A percentile compares a stretch with the other conserved stretches of the same genome.
phyloP scores from a whole-genome alignment of 2,329 filamentous ascomycete species.

The Verticillium tricorpus region DNA sequence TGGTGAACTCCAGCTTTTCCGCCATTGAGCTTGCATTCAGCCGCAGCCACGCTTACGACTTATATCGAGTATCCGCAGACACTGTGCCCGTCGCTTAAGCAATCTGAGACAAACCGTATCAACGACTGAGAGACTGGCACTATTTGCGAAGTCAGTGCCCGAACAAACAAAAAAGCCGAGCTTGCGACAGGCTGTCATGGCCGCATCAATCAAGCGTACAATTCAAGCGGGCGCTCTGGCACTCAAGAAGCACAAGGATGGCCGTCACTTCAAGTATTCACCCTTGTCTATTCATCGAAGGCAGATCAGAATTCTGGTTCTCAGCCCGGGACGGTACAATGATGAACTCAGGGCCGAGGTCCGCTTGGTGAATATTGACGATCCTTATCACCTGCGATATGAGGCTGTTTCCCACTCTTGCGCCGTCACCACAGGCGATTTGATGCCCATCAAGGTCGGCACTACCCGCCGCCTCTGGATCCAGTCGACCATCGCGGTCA shows the following conservation, averaged over 20 bases:
- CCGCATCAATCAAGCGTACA: neutral
- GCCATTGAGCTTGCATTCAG: too few species aligned
- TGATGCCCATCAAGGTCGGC: neutral
- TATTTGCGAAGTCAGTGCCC: too few species aligned
- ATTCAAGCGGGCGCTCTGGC: neutral
- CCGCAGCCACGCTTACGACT: too few species aligned
- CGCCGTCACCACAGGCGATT: neutral
- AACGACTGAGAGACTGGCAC: too few species aligned
- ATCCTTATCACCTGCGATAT: neutral
- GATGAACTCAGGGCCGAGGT: neutral
- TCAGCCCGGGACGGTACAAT: neutral
- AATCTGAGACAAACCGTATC: too few species aligned
- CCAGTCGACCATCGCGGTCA: neutral
- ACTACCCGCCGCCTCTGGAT: neutral
- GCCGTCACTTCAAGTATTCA: neutral
- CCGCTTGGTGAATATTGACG: neutral
- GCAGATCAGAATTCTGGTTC: neutral
- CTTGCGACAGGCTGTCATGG: neutral
- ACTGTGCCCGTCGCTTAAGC: too few species aligned
- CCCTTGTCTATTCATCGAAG: neutral
- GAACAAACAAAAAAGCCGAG: too few species aligned
- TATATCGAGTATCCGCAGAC: too few species aligned
- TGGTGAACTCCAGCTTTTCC: too few species aligned
- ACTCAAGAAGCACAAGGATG: neutral
- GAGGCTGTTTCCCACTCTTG: neutral